Evolutionary conservation across 148 eudicot species (phyloP), one percentile per base, ranked within the genome.

Genomic region (Rhododendron mucronatum): DNA sequence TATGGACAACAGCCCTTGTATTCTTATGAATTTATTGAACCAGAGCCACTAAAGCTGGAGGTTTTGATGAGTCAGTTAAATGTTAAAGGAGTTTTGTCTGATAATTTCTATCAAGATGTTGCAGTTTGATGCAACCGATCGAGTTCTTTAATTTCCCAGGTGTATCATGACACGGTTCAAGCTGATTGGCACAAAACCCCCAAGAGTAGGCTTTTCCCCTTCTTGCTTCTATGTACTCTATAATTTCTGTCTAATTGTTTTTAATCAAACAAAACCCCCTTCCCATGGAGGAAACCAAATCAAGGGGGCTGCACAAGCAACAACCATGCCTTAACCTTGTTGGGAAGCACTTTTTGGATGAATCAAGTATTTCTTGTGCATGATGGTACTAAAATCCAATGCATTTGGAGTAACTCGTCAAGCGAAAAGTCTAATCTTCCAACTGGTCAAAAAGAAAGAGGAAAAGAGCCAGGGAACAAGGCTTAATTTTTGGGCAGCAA

Each of bases 131-230:
- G 88, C 39, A 37, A 37, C 39, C 2, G 39, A 12, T 86, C 33
- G 16, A 23, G 55, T 45, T 26, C 50, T 21, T 81, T 50, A 87
- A 73, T 33, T 85, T 89, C 14, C 79, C 90, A 96, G 98, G 98
- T 97, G 73, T 91, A 96, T 33, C 92, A 91, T 86, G 94, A 95
- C 87, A 89, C 95, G 45, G 91, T 97, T 84, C 92, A 90, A 86
- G 99, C 93, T 84, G 96, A 97, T 87, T 97, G 99, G 99, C 96
- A 94, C 87, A 33, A 33, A 33, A 33, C 35, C 1, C 41, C 41
- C 41, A 39, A 39, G 41, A 39, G 41, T 39, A 39, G 41, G 41
- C 41, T 39, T 39, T 39, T 39, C 35, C 41, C 41, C 4, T 39
- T 39, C 41, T 39, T 39, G 41, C 41, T 39, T 39, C 41, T 4